A percentile compares a stretch with the other conserved stretches of the same genome.
These are phyloP conservation scores for Eimeria praecox DNA, from an alignment of 169 alveolate genomes.

Conservation along the genomic window DNA sequence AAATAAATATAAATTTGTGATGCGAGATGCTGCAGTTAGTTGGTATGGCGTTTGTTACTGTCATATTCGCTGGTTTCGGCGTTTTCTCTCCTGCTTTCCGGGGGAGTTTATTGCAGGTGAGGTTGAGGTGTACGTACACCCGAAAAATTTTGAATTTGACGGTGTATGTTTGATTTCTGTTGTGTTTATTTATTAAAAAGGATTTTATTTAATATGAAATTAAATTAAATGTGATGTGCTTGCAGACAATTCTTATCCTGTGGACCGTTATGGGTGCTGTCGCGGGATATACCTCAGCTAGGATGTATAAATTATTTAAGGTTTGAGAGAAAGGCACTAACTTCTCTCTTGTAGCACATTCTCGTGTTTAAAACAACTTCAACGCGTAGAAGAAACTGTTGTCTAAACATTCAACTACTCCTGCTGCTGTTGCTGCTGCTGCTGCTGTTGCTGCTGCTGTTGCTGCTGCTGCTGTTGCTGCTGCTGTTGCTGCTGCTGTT, in stretches of 20 bases:
- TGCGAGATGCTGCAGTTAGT: constrained; percentile 82
- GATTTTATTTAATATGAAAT: not conserved
- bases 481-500: no score
- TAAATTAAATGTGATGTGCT: not conserved
- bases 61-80: constrained; percentile 89
- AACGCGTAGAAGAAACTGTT: constrained; percentile 45
- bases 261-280: constrained; percentile 92
- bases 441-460: no score
- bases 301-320: constrained; percentile 88
- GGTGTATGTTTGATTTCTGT: not conserved
- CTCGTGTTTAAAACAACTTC: constrained; percentile 73
- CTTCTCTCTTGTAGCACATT: not conserved
- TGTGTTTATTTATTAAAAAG: no score
- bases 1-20: not conserved
- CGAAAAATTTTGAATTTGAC: no score
- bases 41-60: constrained; percentile 89
- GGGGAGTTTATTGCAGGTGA: constrained; percentile 86
- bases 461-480: no score
- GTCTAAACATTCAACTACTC: constrained; percentile 1
- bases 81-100: constrained; percentile 90
- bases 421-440: constrained; percentile 35
- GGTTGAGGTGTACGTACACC: not conserved
- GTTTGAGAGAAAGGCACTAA: constrained; percentile 79
- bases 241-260: constrained; percentile 91
- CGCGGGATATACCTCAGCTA: constrained; percentile 92